Percentiles rank a stretch among this genome's conserved stretches.
These are phyloP conservation scores for Basidiobolus meristosporus DNA, from an alignment of 371 early-diverging fungal genomes.

Conservation along the genomic window DNA sequence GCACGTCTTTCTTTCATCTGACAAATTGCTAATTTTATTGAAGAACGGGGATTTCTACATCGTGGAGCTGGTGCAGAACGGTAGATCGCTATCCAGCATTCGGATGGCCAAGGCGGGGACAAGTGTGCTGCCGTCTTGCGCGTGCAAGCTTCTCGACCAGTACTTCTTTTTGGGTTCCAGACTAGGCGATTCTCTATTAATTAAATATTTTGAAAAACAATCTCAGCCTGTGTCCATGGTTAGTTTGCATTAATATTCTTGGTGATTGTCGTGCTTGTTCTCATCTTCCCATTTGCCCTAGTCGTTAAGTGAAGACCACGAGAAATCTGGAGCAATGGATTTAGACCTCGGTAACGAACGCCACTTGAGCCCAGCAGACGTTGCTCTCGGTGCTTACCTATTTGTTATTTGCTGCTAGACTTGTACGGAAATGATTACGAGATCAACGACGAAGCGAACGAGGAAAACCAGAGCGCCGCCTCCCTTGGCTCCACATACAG, in stretches of 20 bases:
- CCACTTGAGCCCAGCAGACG: neutral
- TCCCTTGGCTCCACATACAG: conserved; percentile 15
- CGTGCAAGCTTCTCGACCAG: conserved; percentile 21
- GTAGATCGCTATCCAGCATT: conserved; percentile 23
- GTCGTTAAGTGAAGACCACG: too few relatives aligned
- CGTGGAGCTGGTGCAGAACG: conserved; percentile 45
- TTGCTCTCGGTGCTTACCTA: neutral
- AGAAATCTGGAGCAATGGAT: neutral
- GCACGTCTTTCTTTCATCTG: conserved; percentile 23
- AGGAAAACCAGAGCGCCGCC: conserved; percentile 7
- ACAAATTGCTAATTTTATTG: conserved; percentile 28
- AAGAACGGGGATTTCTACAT: conserved; percentile 48
- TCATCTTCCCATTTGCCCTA: too few relatives aligned
- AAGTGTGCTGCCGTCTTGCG: conserved; percentile 34
- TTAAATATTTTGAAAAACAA: conserved; percentile 22
- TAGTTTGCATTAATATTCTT: too few relatives aligned
- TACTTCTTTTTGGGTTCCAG: conserved; percentile 68
- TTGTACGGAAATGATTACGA: conserved; percentile 14
- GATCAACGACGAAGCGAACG: too few relatives aligned
- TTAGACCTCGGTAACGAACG: neutral
- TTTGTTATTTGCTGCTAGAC: conserved; percentile 5
- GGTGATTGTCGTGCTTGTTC: too few relatives aligned
- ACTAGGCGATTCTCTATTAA: conserved; percentile 58
- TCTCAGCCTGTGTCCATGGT: too few relatives aligned
- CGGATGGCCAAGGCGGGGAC: conserved; percentile 17